These are phyloP conservation scores for Penicillium sp. DNA, from an alignment of 2,329 filamentous ascomycete species.

Conservation along the genomic window DNA sequence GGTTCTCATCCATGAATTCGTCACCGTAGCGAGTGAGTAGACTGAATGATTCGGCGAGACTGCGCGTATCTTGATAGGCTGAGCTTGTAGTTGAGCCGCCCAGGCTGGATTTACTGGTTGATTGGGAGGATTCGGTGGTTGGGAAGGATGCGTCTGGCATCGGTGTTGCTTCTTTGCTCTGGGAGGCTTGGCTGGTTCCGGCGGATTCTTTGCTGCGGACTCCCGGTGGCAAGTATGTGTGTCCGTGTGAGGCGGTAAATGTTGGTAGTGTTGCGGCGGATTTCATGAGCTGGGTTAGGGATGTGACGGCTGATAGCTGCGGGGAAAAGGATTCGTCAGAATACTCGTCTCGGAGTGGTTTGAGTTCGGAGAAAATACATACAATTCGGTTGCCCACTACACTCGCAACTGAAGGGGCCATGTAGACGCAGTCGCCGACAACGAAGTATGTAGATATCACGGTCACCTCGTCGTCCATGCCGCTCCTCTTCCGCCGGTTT, in stretches of 20 bases:
- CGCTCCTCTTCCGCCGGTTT: constrained; percentile 39
- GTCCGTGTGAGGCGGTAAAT: constrained; percentile 52
- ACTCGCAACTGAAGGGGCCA: constrained; percentile 54
- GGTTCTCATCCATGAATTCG: constrained; percentile 58
- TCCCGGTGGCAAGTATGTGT: constrained; percentile 50
- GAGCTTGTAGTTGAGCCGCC: constrained; percentile 20
- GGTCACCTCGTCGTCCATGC: constrained; percentile 43
- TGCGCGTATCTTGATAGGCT: constrained; percentile 32
- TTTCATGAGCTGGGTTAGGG: constrained; percentile 49
- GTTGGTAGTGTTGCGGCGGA: constrained; percentile 46
- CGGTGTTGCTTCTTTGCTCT: constrained; percentile 44
- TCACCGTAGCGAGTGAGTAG: constrained; percentile 48
- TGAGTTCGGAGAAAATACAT: constrained; percentile 14
- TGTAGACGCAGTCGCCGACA: constrained; percentile 52
- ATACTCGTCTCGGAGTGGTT: not conserved
- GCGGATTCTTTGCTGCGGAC: constrained; percentile 31
- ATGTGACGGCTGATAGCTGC: constrained; percentile 49
- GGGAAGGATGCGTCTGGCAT: constrained; percentile 30
- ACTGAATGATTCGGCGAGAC: constrained; percentile 42
- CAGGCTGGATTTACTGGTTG: constrained; percentile 20
- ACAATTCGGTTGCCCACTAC: constrained; percentile 50
- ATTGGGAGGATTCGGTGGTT: constrained; percentile 18
- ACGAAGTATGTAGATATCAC: constrained; percentile 53
- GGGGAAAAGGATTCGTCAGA: constrained; percentile 5
- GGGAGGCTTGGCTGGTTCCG: constrained; percentile 27